Percentiles rank a stretch among this genome's conserved stretches.
These are phyloP conservation scores for Suhomyces emberorum DNA, from an alignment of 805 yeast species.

Conservation along the genomic window DNA sequence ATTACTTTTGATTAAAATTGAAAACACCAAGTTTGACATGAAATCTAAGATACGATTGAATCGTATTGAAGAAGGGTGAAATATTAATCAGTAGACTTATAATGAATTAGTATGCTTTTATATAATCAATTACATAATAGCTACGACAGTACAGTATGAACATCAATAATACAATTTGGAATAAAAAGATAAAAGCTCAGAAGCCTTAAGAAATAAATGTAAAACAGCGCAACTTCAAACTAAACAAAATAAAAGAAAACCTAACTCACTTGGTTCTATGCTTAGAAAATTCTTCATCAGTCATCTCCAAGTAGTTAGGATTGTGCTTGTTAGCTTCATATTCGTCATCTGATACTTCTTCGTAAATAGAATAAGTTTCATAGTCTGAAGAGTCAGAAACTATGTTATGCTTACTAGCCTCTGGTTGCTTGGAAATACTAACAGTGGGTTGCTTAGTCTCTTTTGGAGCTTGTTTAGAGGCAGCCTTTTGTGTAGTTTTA, in stretches of 20 bases:
- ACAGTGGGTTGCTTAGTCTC: background rate
- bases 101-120: no score
- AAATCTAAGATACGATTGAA: no score
- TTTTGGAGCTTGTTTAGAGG: background rate
- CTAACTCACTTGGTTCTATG: background rate
- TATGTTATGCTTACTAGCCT: background rate
- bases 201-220: background rate
- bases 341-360: conserved; percentile 49
- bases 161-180: conserved; percentile 3
- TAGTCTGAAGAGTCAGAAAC: conserved; percentile 7
- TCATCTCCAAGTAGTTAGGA: conserved; percentile 47
- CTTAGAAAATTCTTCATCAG: conserved; percentile 14
- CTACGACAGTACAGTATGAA: background rate
- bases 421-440: conserved; percentile 4
- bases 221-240: no score
- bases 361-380: conserved; percentile 31
- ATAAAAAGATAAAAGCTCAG: background rate
- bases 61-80: no score
- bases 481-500: background rate
- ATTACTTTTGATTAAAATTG: conserved; percentile 54
- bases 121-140: background rate
- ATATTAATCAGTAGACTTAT: no score
- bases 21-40: no score
- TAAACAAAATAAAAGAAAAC: no score
- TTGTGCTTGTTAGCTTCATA: conserved; percentile 43